Evolutionary conservation across 805 yeast species (phyloP).

Genomic region (Saccharomyces eubayanus): DNA sequence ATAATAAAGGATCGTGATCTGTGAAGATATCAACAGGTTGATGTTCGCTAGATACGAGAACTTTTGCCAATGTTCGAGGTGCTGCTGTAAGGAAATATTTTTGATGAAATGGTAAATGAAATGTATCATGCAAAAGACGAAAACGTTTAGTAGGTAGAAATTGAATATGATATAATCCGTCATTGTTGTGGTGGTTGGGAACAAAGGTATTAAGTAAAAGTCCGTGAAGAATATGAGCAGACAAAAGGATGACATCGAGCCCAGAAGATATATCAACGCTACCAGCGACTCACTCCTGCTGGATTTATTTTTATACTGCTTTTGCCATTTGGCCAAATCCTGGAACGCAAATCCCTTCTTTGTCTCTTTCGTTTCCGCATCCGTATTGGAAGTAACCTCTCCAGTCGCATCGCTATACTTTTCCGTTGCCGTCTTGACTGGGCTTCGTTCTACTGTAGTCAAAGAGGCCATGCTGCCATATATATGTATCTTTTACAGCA

Average conservation of each 20-base stretch:
- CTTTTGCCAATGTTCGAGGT: conserved; percentile 44
- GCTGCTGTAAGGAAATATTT: conserved; percentile 46
- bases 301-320: conserved; percentile 1
- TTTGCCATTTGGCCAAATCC: conserved; percentile 8
- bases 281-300: conserved; percentile 2
- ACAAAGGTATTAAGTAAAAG: conserved; percentile 17
- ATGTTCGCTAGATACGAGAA: conserved; percentile 66
- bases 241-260: conserved; percentile 3
- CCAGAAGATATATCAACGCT: background rate
- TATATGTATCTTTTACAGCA: background rate
- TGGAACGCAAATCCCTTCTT: background rate
- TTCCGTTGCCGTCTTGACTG: background rate
- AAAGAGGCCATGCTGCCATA: conserved; percentile 13
- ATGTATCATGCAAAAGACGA: conserved; percentile 48
- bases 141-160: conserved; percentile 46
- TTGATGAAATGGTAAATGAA: conserved; percentile 55
- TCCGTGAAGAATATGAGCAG: conserved; percentile 21
- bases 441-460: conserved; percentile 15
- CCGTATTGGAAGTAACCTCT: background rate
- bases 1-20: conserved; percentile 39
- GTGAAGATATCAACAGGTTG: conserved; percentile 50
- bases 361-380: background rate
- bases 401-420: background rate
- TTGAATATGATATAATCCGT: conserved; percentile 42
- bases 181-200: conserved; percentile 25